Percentiles rank a stretch among this genome's conserved stretches.
Conservation (phyloP, 2,329 filamentous ascomycete species). For the Leptosphaerulina australis region DNA sequence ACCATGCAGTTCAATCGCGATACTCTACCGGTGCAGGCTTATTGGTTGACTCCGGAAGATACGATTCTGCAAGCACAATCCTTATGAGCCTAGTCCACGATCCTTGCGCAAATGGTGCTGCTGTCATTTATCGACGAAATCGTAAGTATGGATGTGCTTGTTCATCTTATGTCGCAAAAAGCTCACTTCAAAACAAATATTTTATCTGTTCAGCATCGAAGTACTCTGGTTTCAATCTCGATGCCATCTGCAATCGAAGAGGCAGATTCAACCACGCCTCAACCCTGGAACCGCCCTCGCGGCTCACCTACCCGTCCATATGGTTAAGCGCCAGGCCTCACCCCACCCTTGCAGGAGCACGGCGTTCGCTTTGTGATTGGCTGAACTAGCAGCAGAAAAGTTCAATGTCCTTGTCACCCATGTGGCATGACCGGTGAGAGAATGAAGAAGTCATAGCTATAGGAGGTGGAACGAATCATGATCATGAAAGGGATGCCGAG, state of each 20-base stretch:
- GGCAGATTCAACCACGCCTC: background rate
- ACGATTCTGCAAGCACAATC: slow-evolving; percentile 7
- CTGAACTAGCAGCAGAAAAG: slow-evolving; percentile 28
- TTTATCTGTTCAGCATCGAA: too few species aligned
- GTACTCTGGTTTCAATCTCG: too few species aligned
- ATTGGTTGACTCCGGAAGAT: too few species aligned
- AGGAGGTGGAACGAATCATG: slow-evolving; percentile 5
- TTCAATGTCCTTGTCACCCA: slow-evolving; percentile 29
- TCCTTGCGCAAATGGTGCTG: too few species aligned
- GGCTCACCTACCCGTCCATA: slow-evolving; percentile 1
- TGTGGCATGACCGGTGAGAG: background rate
- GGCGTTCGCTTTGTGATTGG: slow-evolving; percentile 26
- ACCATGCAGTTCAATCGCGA: background rate
- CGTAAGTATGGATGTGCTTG: too few species aligned
- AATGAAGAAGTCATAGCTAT: background rate
- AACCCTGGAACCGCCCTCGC: background rate
- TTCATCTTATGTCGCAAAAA: too few species aligned
- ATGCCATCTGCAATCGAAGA: too few species aligned
- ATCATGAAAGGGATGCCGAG: background rate
- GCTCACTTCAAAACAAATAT: too few species aligned
- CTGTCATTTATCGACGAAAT: too few species aligned
- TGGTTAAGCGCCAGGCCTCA: slow-evolving; percentile 25
- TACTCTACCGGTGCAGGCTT: background rate
- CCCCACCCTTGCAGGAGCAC: slow-evolving; percentile 17
- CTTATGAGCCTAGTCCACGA: background rate